Percentiles rank a stretch among this genome's conserved stretches.
These are phyloP conservation scores for Candida endomychidarum DNA, from an alignment of 805 yeast genomes.

Conservation along the genomic window DNA sequence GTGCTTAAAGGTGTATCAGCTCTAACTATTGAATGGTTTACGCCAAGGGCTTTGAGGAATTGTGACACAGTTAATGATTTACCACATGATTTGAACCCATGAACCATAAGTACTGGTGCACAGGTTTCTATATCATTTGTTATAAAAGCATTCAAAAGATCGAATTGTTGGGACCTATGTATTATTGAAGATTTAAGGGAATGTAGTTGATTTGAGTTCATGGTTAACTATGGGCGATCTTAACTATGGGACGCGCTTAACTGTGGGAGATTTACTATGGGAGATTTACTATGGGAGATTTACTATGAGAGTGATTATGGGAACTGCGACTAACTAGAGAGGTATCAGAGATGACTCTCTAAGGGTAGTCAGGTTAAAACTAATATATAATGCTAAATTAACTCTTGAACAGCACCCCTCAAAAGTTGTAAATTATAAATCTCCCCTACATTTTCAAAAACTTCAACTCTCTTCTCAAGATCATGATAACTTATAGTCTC, in stretches of 20 bases:
- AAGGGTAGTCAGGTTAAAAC: too few species aligned
- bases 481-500: constrained; percentile 50
- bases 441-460: constrained; percentile 59
- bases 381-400: not conserved
- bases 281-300: too few species aligned
- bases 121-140: constrained; percentile 24
- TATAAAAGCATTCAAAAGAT: constrained; percentile 35
- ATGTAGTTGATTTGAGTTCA: not conserved
- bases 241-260: too few species aligned
- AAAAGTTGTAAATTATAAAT: constrained; percentile 58
- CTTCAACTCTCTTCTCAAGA: constrained; percentile 44
- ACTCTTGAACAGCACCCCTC: not conserved
- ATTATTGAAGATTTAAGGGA: not conserved
- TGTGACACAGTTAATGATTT: constrained; percentile 39
- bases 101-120: constrained; percentile 42
- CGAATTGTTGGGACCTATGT: constrained; percentile 32
- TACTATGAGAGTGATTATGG: too few species aligned
- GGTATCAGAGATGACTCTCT: too few species aligned
- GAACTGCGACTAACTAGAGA: too few species aligned
- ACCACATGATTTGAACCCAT: constrained; percentile 52
- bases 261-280: too few species aligned
- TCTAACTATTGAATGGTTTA: constrained; percentile 31
- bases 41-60: constrained; percentile 28
- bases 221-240: not conserved
- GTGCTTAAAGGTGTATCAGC: constrained; percentile 48